Percentiles rank a stretch among this genome's conserved stretches.
Conservation (phyloP, 2,329 filamentous ascomycete species). For the Penicillium freii region DNA sequence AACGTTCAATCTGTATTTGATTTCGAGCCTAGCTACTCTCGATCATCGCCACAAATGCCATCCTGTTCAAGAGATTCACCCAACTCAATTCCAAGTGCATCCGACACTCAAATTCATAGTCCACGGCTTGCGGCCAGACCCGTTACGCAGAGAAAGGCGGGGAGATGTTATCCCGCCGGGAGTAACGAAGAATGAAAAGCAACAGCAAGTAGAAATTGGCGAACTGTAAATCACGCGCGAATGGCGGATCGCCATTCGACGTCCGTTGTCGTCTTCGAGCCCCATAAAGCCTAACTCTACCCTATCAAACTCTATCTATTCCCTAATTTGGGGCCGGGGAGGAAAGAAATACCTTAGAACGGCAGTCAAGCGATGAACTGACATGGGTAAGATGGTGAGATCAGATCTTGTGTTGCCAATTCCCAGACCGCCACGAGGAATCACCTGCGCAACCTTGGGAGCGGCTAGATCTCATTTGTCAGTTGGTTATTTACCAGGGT, state of each 20-base stretch:
- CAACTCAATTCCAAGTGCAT: neutral
- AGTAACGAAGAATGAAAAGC: too few relatives aligned
- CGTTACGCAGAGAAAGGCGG: neutral
- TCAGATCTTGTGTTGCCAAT: neutral
- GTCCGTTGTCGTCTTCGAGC: neutral
- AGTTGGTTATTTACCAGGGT: neutral
- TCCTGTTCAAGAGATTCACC: neutral
- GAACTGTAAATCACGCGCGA: neutral
- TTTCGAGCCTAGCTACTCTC: neutral
- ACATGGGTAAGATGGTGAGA: neutral
- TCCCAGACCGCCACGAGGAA: constrained; percentile 3
- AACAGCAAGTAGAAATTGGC: neutral
- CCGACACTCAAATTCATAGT: neutral
- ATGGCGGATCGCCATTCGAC: neutral
- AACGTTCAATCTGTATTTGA: neutral
- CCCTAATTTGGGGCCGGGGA: neutral
- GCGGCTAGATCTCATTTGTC: neutral
- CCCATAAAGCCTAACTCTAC: neutral
- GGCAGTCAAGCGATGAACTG: neutral
- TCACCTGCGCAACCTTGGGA: neutral
- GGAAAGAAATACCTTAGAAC: neutral
- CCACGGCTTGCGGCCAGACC: neutral
- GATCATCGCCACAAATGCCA: neutral
- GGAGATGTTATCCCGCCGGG: neutral
- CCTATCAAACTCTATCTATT: neutral